Evolutionary conservation across 2,329 filamentous ascomycete genomes (phyloP).

Genomic region (Colletotrichum limetticola): DNA sequence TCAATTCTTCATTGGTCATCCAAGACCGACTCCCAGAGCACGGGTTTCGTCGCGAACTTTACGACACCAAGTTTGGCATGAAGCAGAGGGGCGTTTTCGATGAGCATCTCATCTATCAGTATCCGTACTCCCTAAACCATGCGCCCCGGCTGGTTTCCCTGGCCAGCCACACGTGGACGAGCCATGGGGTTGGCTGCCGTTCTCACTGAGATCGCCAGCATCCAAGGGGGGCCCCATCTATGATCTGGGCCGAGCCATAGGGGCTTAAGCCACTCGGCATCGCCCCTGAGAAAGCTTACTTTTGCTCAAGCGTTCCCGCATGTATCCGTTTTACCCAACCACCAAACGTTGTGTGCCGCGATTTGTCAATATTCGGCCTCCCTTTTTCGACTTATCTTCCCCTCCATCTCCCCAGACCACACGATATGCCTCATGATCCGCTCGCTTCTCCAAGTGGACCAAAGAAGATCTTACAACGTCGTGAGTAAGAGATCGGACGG

Average conservation of each 20-base stretch:
- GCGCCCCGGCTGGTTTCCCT: background rate
- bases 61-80: background rate
- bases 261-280: background rate
- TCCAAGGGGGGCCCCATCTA: background rate
- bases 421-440: background rate
- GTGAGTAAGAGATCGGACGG: background rate
- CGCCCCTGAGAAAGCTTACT: background rate
- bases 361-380: background rate
- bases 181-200: background rate
- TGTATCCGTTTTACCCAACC: background rate
- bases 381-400: background rate
- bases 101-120: background rate
- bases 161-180: background rate
- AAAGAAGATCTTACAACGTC: background rate
- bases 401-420: background rate
- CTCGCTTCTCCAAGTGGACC: background rate
- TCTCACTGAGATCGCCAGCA: background rate
- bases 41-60: conserved; percentile 7
- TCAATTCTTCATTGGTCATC: background rate
- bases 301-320: background rate
- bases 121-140: background rate
- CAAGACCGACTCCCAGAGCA: background rate
- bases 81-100: background rate
- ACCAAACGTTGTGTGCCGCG: background rate
- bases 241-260: background rate